Percentiles rank a stretch among this genome's conserved stretches.
Evolutionary conservation across 768 basidiomycete genomes (phyloP).

Genomic region (Mycena olivaceomarginata): DNA sequence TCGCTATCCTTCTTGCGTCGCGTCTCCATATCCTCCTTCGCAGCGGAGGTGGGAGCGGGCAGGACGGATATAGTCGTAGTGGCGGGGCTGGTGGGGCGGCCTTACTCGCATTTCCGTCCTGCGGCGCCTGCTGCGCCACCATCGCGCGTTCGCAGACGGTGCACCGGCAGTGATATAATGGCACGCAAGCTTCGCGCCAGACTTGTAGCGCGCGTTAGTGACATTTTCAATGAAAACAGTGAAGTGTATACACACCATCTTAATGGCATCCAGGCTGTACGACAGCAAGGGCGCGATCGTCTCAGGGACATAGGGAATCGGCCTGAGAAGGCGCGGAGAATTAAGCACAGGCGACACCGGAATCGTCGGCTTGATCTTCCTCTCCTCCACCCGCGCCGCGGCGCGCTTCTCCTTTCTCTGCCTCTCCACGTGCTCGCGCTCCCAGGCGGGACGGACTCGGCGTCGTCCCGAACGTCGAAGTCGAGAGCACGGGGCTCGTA

Average conservation of each 20-base stretch:
- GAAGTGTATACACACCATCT: background rate
- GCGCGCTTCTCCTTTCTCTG: background rate
- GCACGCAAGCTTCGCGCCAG: constrained; percentile 32
- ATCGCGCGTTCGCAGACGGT: constrained; percentile 31
- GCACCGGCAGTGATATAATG: constrained; percentile 35
- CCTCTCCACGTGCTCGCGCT: constrained; percentile 48
- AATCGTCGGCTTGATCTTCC: too few species aligned
- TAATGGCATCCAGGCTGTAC: background rate
- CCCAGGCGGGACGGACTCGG: constrained; percentile 78
- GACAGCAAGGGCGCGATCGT: constrained; percentile 10
- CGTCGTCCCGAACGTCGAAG: constrained; percentile 84
- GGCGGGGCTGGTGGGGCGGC: too few species aligned
- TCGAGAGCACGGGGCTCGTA: constrained; percentile 85
- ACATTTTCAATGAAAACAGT: too few species aligned
- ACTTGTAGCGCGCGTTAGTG: background rate
- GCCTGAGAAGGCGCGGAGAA: constrained; percentile 75
- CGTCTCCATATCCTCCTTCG: too few species aligned
- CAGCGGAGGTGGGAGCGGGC: too few species aligned
- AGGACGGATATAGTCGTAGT: too few species aligned
- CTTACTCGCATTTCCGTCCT: too few species aligned
- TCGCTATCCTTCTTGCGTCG: too few species aligned
- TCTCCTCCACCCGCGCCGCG: too few species aligned
- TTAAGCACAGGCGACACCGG: constrained; percentile 54
- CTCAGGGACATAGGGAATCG: constrained; percentile 78
- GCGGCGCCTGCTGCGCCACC: too few species aligned